Base-by-base conservation (phyloP, 2,329 filamentous ascomycete genomes). In the Zymoseptoria ardabiliae region DNA sequence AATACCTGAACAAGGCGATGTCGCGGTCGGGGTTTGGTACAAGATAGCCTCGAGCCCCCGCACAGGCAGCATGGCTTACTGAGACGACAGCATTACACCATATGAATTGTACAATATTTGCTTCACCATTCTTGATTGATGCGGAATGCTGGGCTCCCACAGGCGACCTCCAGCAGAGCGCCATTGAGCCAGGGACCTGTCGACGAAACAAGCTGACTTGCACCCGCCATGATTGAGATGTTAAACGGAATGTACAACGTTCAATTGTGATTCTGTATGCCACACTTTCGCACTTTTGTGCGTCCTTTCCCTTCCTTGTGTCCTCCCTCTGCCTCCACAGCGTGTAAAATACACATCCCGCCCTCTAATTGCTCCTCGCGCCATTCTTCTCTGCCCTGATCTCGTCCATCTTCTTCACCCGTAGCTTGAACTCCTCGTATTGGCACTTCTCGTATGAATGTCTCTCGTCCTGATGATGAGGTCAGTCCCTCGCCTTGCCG, bases 361-460 rank as follows among this genome's bases (percentile, higher is more conserved):
- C 51, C 22, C 22, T 53, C 58, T 76, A 96, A 78, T 96, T 97
- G 82, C 89, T 95, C 76, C 93, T 85, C 71, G 83, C 86, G 63
- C 90, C 91, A 60, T 79, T 85, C 84, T 95, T 96, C 61, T 89
- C 86, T 67, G 85, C 92, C 73, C 91, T 85, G 73, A 99, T 79
- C 81, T 99, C 92, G 71, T 97, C 86, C 94, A 99, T 99, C 86
- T 96, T 97, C 73, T 89, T 90, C 66, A 99, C 94, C 60, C 94
- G 87, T 83, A 93, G 91, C 86, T 96, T 96, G 83, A 99, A 99
- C 76, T 97, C 94, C 66, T 89, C 89, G 78, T 99, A 99, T 74
- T 99, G 94, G 85, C 94, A 99, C 77, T 97, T 97, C 76, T 99
- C 94, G 82, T 99, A 99, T 72, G 87, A 88, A 79, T 99, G 94